Percentiles rank a stretch among this genome's conserved stretches.
Evolutionary conservation across 805 yeast species (phyloP).

Genomic region (Nakazawaea siamensis): DNA sequence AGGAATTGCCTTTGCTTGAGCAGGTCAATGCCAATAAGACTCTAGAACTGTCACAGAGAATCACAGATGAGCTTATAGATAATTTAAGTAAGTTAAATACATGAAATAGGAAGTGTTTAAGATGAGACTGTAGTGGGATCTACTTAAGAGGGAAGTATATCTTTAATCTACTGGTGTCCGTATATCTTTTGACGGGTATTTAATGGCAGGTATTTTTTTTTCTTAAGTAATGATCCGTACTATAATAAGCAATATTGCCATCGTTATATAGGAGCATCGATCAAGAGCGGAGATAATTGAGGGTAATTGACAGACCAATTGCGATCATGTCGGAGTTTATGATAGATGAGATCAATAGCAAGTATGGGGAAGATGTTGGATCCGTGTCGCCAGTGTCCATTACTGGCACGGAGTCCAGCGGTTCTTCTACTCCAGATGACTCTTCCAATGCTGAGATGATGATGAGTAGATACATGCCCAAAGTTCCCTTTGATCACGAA

Average conservation of each 20-base stretch:
- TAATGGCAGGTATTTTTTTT: too few relatives aligned
- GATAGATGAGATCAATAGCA: neutral
- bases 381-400: slow-evolving; percentile 17
- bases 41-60: slow-evolving; percentile 1
- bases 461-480: slow-evolving; percentile 15
- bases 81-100: slow-evolving; percentile 1
- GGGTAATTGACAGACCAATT: too few relatives aligned
- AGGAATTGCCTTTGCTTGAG: slow-evolving; percentile 7
- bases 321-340: neutral
- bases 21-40: slow-evolving; percentile 1
- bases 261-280: too few relatives aligned
- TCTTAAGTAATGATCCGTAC: too few relatives aligned
- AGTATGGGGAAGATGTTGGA: slow-evolving; percentile 1
- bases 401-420: slow-evolving; percentile 11
- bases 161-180: too few relatives aligned
- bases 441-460: slow-evolving; percentile 17
- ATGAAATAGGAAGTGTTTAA: too few relatives aligned
- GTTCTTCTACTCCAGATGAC: slow-evolving; percentile 9
- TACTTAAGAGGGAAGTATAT: too few relatives aligned
- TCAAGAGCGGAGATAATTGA: too few relatives aligned
- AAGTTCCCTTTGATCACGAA: slow-evolving; percentile 24
- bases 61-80: slow-evolving; percentile 1
- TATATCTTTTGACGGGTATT: too few relatives aligned
- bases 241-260: too few relatives aligned
- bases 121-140: too few relatives aligned